Evolutionary conservation across 108 stramenopile genomes (phyloP), one percentile per base, ranked within the genome.

Genomic region (Nitzschia sp.): DNA sequence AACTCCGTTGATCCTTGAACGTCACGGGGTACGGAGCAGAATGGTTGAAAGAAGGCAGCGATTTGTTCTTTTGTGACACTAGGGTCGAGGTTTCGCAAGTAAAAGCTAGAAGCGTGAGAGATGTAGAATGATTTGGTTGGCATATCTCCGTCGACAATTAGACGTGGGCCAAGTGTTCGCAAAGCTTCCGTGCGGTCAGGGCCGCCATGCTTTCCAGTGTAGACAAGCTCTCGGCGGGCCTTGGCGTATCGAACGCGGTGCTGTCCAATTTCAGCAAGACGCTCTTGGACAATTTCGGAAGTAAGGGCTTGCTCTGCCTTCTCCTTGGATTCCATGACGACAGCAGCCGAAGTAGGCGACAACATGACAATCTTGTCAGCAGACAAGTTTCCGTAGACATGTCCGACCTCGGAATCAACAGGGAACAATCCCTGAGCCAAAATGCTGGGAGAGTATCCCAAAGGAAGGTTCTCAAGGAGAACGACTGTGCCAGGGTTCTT

Each of bases 131-230:
- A 72, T 34, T 85, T 76, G 53, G 89, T 86, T 17, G 92, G 92
- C 66, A 88, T 78, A 48, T 94, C 89, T 7, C 89, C 87, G 46
- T 87, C 86, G 10, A 94, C 89, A 60, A 91, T 76, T 41, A 94
- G 70, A 20, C 75, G 59, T 7, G 46, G 14, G 5, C 76, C 79
- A 5, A 69, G 75, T 17, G 75, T 67, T 68, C 87, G 86, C 7
- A 79, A 73, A 22, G 52, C 43, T 37, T 78, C 83, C 52, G 73
- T 65, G 2, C 51, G 38, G 24, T 57, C 67, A 52, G 65, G 61
- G 37, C 73, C 62, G 8, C 83, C 81, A 34, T 67, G 59, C 53
- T 78, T 80, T 48, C 83, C 78, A 20, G 70, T 73, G 56, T 82
- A 82, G 10, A 82, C 83, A 11, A 89, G 71, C 43, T 88, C 82